phyloP scores from a whole-genome alignment of 805 yeast genomes.

The Lachancea quebecensis region DNA sequence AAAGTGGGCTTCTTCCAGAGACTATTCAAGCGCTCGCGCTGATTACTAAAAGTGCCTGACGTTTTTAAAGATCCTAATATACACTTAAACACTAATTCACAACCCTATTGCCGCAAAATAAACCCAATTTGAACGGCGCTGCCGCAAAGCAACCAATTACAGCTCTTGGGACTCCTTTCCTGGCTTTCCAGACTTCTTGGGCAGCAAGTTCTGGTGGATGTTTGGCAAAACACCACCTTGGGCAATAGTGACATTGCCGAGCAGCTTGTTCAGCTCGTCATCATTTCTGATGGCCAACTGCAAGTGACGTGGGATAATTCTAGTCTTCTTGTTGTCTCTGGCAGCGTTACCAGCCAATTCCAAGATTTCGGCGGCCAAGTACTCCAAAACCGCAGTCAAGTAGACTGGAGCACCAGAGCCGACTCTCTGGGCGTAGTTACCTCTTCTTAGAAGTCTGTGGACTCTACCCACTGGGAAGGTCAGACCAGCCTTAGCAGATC shows the following conservation, averaged over 20 bases:
- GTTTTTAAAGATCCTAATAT: not conserved
- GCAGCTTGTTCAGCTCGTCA: slow-evolving; percentile 93
- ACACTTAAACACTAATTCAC: not conserved
- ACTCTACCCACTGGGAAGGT: slow-evolving; percentile 99
- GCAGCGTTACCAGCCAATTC: slow-evolving; percentile 99
- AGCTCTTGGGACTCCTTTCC: slow-evolving; percentile 62
- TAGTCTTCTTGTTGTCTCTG: slow-evolving; percentile 97
- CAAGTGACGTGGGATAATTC: slow-evolving; percentile 98
- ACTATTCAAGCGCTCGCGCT: not conserved
- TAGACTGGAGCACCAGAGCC: slow-evolving; percentile 99
- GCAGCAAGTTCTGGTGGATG: slow-evolving; percentile 88
- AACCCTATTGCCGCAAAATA: not conserved
- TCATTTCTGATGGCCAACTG: slow-evolving; percentile 98
- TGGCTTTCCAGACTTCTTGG: slow-evolving; percentile 61
- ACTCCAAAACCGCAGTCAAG: slow-evolving; percentile 94
- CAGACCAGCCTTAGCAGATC: slow-evolving; percentile 98
- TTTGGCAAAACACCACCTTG: slow-evolving; percentile 99
- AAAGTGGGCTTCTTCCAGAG: not conserved
- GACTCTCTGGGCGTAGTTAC: slow-evolving; percentile 96
- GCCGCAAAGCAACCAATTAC: slow-evolving; percentile 26
- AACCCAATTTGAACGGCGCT: too few relatives aligned
- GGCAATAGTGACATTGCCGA: slow-evolving; percentile 91
- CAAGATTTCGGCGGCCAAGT: slow-evolving; percentile 94
- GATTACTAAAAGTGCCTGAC: not conserved
- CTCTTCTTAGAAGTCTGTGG: slow-evolving; percentile 92